A percentile compares a stretch with the other conserved stretches of the same genome.
Conservation (phyloP, 2,329 filamentous ascomycete genomes). For the Aspergillus ochraceus region DNA sequence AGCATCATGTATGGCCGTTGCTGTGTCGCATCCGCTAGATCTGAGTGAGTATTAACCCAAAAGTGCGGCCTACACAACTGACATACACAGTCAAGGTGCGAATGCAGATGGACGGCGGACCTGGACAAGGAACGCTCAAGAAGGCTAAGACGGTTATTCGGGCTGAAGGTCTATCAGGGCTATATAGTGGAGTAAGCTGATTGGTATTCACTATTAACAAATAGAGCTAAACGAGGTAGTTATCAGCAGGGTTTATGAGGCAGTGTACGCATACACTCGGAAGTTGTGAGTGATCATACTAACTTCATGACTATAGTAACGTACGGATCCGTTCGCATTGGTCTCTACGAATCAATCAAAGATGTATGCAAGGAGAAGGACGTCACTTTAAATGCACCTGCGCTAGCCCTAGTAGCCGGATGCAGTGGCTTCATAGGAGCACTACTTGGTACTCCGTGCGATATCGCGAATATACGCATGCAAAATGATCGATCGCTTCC, state of each 20-base stretch:
- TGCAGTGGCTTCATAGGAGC: conserved; percentile 22
- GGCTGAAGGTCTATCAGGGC: conserved; percentile 15
- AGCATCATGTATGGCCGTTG: conserved; percentile 30
- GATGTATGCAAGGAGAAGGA: conserved; percentile 8
- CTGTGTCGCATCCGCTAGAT: conserved; percentile 28
- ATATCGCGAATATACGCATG: conserved; percentile 29
- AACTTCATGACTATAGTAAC: conserved; percentile 15
- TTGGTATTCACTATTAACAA: neutral
- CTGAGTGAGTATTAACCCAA: conserved; percentile 10
- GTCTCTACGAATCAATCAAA: conserved; percentile 26
- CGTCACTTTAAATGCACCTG: conserved; percentile 9
- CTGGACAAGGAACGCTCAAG: conserved; percentile 13
- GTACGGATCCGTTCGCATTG: conserved; percentile 27
- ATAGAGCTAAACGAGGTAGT: conserved; percentile 2
- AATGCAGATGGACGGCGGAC: conserved; percentile 21
- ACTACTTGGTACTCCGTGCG: conserved; percentile 24
- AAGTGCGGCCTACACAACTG: neutral
- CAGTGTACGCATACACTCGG: conserved; percentile 12
- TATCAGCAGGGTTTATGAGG: conserved; percentile 25
- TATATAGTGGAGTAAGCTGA: conserved; percentile 22
- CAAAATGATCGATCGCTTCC: conserved; percentile 25
- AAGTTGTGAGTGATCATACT: neutral
- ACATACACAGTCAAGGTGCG: conserved; percentile 23
- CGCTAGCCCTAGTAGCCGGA: conserved; percentile 17
- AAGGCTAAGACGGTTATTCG: conserved; percentile 20